A percentile compares a stretch with the other conserved stretches of the same genome.
Evolutionary conservation across 2,329 filamentous ascomycete genomes (phyloP).

Genomic region (Trichothecium sympodiale): DNA sequence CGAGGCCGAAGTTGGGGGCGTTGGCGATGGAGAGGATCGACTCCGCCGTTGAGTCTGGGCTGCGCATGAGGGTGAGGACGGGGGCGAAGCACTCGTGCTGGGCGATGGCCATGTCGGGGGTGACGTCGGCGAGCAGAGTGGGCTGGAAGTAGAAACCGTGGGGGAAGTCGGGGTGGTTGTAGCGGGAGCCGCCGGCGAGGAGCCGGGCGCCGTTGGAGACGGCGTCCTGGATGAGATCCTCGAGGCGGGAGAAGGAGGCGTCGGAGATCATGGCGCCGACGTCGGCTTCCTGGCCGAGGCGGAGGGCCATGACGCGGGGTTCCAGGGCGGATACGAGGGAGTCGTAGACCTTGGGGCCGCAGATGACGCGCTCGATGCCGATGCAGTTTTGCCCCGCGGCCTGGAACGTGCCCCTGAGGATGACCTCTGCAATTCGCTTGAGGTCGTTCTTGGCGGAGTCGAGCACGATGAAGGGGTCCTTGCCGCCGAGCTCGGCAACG

Average conservation of each 20-base stretch:
- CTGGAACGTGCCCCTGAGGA: slow-evolving; percentile 90
- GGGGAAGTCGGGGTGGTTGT: slow-evolving; percentile 60
- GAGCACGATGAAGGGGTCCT: slow-evolving; percentile 83
- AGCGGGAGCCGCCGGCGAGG: slow-evolving; percentile 65
- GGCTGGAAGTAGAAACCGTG: slow-evolving; percentile 85
- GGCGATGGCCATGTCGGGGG: slow-evolving; percentile 73
- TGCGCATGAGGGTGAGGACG: slow-evolving; percentile 75
- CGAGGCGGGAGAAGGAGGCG: slow-evolving; percentile 62
- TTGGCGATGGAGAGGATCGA: slow-evolving; percentile 74
- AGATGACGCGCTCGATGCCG: slow-evolving; percentile 87
- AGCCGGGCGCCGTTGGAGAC: slow-evolving; percentile 70
- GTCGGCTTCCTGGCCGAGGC: slow-evolving; percentile 68
- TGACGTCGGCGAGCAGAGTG: slow-evolving; percentile 85
- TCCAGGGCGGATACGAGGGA: slow-evolving; percentile 59
- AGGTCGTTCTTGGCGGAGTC: slow-evolving; percentile 63
- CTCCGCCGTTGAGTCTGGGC: slow-evolving; percentile 43
- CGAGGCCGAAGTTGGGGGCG: slow-evolving; percentile 73
- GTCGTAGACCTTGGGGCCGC: slow-evolving; percentile 65
- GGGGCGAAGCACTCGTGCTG: slow-evolving; percentile 89
- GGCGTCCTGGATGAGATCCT: slow-evolving; percentile 66
- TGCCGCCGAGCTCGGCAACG: slow-evolving; percentile 85
- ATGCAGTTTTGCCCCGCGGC: slow-evolving; percentile 96
- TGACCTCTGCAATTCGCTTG: slow-evolving; percentile 63
- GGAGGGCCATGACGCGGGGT: slow-evolving; percentile 62
- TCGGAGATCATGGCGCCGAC: slow-evolving; percentile 85